Conservation (phyloP, 176 grass and related monocot genomes). For the Cymbopogon citratus region DNA sequence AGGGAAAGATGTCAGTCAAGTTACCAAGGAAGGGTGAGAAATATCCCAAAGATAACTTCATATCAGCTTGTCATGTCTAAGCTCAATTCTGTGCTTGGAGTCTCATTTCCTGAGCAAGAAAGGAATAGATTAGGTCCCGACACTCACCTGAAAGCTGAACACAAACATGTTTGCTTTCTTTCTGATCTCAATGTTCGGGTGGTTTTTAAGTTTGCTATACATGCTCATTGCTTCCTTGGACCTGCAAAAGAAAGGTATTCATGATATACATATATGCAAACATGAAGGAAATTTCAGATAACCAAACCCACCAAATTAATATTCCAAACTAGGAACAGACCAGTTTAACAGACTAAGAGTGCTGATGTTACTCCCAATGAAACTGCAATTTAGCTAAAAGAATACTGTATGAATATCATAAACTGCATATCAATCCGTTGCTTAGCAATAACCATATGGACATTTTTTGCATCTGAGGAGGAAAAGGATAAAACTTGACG, state of each 20-base stretch:
- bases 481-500: not conserved
- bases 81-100: not conserved
- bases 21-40: not conserved
- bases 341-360: not conserved
- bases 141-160: slow-evolving; percentile 77
- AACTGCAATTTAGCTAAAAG: not conserved
- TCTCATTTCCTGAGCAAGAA: not conserved
- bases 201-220: slow-evolving; percentile 83
- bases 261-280: not conserved
- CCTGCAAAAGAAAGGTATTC: slow-evolving; percentile 30
- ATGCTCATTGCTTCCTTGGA: slow-evolving; percentile 77
- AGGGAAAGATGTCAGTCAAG: not conserved
- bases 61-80: not conserved
- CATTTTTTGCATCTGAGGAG: not conserved
- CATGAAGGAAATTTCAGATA: not conserved
- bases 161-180: slow-evolving; percentile 74
- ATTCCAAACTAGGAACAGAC: not conserved
- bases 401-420: not conserved
- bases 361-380: not conserved
- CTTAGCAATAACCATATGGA: not conserved
- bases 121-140: not conserved
- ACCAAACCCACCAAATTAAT: not conserved
- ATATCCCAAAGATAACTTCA: not conserved
- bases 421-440: not conserved
- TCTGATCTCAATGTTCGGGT: slow-evolving; percentile 64